A percentile compares a stretch with the other conserved stretches of the same genome.
Conservation (phyloP, 805 yeast species). For the Groenewaldozyma tartarivorans region DNA sequence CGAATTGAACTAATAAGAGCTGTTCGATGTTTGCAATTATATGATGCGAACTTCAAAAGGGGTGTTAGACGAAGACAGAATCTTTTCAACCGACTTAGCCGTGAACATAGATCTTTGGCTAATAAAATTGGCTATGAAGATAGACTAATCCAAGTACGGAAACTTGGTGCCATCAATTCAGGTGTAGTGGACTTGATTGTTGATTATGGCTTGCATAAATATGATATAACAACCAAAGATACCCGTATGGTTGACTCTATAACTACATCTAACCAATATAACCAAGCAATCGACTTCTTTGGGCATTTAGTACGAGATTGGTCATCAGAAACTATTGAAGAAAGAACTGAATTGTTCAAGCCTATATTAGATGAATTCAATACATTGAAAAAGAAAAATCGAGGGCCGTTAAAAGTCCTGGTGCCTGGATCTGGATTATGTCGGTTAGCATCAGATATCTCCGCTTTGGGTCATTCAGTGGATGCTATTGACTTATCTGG, state of each 20-base stretch:
- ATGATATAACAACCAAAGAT: slow-evolving; percentile 37
- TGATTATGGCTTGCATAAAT: slow-evolving; percentile 26
- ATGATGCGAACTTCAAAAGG: not conserved
- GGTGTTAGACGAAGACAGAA: not conserved
- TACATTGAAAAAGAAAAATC: slow-evolving; percentile 17
- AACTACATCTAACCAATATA: not conserved
- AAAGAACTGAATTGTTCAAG: slow-evolving; percentile 42
- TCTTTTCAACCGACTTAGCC: not conserved
- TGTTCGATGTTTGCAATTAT: not conserved
- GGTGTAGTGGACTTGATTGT: slow-evolving; percentile 38
- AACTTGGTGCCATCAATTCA: slow-evolving; percentile 39
- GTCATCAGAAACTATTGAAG: slow-evolving; percentile 42
- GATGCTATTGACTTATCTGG: slow-evolving; percentile 71
- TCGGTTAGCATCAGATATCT: slow-evolving; percentile 57
- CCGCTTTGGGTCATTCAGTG: slow-evolving; percentile 33
- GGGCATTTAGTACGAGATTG: slow-evolving; percentile 79
- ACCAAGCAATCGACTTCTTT: slow-evolving; percentile 32
- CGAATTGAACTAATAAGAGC: not conserved
- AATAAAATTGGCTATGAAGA: slow-evolving; percentile 42
- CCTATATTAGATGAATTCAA: slow-evolving; percentile 40
- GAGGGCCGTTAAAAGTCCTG: slow-evolving; percentile 33
- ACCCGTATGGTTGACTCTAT: slow-evolving; percentile 31
- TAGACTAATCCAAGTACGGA: slow-evolving; percentile 43
- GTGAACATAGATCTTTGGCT: not conserved
- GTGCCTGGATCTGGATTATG: slow-evolving; percentile 91